Evolutionary conservation across 495 filamentous ascomycete genomes (phyloP), one percentile per base, ranked within the genome.

Genomic region (Penicillium atrosanguineum): DNA sequence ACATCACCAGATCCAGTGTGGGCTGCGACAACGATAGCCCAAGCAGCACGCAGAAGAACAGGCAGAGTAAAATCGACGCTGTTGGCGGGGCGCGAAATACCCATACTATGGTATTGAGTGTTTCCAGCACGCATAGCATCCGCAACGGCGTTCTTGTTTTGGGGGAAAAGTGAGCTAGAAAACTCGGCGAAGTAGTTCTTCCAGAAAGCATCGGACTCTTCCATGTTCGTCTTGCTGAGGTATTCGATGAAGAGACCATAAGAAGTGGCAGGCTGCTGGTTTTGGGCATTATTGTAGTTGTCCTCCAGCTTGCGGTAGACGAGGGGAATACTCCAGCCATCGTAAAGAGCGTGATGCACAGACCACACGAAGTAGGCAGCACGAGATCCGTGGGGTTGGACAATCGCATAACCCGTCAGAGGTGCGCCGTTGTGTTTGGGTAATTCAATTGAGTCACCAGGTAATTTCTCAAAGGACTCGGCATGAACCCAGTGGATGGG

Each of bases 331-430:
- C 77, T 84, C 82, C 85, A 87, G 8, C 85, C 87, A 63, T 90
- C 87, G 48, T 88, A 90, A 0, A 90, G 63, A 1, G 83, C 81
- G 52, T 91, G 87, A 47, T 90, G 86, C 39, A 85, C 77, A 2
- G 80, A 83, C 70, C 84, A 79, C 0, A 86, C 77, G 40, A 89
- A 82, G 54, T 81, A 71, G 1, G 56, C 55, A 28, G 53, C 31
- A n/a, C 61, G 57, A 6, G 60, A 65, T 7, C 43, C 44, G 23
- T 40, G 53, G 1, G 69, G 50, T 26, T 67, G 50, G 4, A 85
- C 65, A 6, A 87, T 69, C 0, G 73, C 77, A 52, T 82, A 86
- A n/a, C 74, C 70, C 6, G 79, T 79, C 15, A 89, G 57, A 2
- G 72, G 59, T n/a, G 62, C 79, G 25, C 85, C 84, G 29, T 84